A percentile compares a stretch with the other conserved stretches of the same genome.
Evolutionary conservation across 345 rosid species (phyloP).

Genomic region (Garcia nutans): DNA sequence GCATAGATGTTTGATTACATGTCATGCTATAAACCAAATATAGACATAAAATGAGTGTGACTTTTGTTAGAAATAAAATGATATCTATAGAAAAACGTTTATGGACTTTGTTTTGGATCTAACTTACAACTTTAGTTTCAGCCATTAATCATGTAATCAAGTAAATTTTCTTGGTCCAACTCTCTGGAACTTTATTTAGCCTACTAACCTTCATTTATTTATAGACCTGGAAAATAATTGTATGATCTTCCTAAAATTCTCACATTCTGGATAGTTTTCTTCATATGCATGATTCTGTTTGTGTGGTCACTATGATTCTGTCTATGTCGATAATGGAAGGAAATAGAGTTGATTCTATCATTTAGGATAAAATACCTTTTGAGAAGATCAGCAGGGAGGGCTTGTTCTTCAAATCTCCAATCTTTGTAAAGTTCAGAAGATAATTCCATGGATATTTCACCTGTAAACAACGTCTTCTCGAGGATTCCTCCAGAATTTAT

Average conservation of each 20-base stretch:
- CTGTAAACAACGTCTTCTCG: slow-evolving; percentile 48
- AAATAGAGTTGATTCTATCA: too few species aligned
- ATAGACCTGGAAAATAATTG: background rate
- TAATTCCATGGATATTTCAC: slow-evolving; percentile 49
- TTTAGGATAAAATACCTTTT: slow-evolving; percentile 39
- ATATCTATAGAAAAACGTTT: background rate
- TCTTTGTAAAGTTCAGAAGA: slow-evolving; percentile 54
- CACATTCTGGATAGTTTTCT: background rate
- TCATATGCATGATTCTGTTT: background rate
- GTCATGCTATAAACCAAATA: background rate
- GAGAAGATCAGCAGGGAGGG: slow-evolving; percentile 55
- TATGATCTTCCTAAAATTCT: background rate
- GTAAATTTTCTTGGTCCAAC: background rate
- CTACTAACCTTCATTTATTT: background rate
- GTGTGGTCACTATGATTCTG: background rate
- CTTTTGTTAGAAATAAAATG: background rate
- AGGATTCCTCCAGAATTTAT: slow-evolving; percentile 58
- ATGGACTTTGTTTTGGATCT: slow-evolving; percentile 1
- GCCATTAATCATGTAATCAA: background rate
- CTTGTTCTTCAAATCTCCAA: slow-evolving; percentile 70
- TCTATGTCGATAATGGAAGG: too few species aligned
- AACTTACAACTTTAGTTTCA: background rate
- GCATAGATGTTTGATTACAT: background rate
- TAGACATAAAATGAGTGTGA: background rate
- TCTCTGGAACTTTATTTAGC: background rate